These are phyloP conservation scores for Penicillium longicatenatum DNA, from an alignment of 495 filamentous ascomycete species.

Conservation along the genomic window DNA sequence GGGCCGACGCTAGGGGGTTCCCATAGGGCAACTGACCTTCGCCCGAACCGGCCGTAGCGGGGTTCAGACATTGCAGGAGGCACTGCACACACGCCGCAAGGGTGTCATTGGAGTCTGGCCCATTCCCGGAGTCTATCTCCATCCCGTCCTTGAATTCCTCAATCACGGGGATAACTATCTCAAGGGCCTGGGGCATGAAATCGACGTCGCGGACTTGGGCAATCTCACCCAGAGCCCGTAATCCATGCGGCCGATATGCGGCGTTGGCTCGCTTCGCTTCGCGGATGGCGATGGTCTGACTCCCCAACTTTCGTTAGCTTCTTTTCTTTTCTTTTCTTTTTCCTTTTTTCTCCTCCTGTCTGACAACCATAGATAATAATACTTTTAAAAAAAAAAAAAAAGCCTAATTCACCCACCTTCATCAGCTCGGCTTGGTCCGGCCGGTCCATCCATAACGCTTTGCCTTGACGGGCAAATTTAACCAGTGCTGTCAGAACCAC, in stretches of 20 bases:
- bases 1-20: conserved; percentile 33
- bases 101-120: conserved; percentile 42
- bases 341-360: neutral
- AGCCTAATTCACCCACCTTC: conserved; percentile 48
- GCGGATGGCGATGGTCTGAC: conserved; percentile 64
- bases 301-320: conserved; percentile 10
- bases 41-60: conserved; percentile 25
- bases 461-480: conserved; percentile 66
- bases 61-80: conserved; percentile 48
- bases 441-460: conserved; percentile 58
- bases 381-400: conserved; percentile 8
- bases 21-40: conserved; percentile 34
- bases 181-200: conserved; percentile 66
- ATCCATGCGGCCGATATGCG: conserved; percentile 73
- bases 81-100: conserved; percentile 51
- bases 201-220: conserved; percentile 63
- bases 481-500: conserved; percentile 83
- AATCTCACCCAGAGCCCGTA: conserved; percentile 72
- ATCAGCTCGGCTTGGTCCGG: conserved; percentile 48
- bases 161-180: conserved; percentile 60
- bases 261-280: conserved; percentile 91
- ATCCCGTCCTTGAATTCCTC: conserved; percentile 64
- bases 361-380: neutral
- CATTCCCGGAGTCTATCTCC: conserved; percentile 61
- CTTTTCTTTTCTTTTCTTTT: neutral